A percentile compares a stretch with the other conserved stretches of the same genome.
phyloP scores from a whole-genome alignment of 2,329 filamentous ascomycete genomes.

The Chaetomiaceae sp. region DNA sequence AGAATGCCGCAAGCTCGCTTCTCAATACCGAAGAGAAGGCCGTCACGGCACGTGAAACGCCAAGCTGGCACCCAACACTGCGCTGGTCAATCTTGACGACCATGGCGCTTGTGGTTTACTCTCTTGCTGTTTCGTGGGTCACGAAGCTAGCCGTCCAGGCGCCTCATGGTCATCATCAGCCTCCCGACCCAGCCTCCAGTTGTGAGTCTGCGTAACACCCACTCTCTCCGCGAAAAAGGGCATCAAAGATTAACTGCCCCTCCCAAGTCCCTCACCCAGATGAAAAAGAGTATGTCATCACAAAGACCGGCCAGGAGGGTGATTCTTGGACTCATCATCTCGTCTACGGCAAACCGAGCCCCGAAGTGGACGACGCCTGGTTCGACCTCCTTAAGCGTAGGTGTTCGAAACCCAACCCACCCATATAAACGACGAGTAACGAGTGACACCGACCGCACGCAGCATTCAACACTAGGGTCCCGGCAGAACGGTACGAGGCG shows the following conservation, averaged over 20 bases:
- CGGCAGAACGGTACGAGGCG: constrained; percentile 2
- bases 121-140: background rate
- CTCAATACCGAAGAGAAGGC: background rate
- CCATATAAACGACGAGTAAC: background rate
- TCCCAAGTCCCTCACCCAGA: constrained; percentile 12
- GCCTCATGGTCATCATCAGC: background rate
- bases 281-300: constrained; percentile 10
- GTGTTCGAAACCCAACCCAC: background rate
- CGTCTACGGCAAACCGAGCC: constrained; percentile 9
- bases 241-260: background rate
- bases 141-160: background rate
- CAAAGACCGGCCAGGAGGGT: constrained; percentile 1
- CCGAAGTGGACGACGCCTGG: constrained; percentile 11
- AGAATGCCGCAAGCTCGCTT: background rate
- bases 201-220: background rate
- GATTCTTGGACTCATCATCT: constrained; percentile 4
- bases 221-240: background rate
- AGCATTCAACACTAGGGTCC: constrained; percentile 15
- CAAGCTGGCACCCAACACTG: background rate
- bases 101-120: background rate
- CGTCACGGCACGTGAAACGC: no score
- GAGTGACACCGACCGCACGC: background rate
- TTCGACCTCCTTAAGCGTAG: constrained; percentile 9
- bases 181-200: background rate
- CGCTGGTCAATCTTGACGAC: background rate